These are phyloP conservation scores for Cymbidium sinense DNA, from an alignment of 106 monocot species.

Conservation along the genomic window DNA sequence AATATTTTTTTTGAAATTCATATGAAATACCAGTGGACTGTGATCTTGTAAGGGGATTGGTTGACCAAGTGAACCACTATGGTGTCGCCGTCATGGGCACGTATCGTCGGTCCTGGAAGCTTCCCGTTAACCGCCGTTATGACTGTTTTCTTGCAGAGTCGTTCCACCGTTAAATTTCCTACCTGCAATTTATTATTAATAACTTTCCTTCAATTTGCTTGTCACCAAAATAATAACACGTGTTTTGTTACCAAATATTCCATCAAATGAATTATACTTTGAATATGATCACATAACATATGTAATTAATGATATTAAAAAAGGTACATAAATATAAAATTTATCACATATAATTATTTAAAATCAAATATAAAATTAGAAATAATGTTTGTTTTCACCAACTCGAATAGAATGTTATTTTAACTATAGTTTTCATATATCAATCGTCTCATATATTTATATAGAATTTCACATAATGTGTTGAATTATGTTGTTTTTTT, in stretches of 20 bases:
- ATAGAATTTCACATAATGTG: too few relatives aligned
- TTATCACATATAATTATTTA: too few relatives aligned
- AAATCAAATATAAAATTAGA: too few relatives aligned
- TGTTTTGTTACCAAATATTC: not conserved
- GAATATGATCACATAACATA: too few relatives aligned
- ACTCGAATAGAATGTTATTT: too few relatives aligned
- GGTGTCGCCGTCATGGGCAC: conserved; percentile 44
- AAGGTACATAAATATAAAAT: too few relatives aligned
- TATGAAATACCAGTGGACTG: conserved; percentile 47
- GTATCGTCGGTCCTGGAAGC: conserved; percentile 50
- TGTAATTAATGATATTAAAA: too few relatives aligned
- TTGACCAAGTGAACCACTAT: conserved; percentile 52
- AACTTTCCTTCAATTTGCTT: too few relatives aligned
- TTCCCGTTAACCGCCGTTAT: conserved; percentile 40
- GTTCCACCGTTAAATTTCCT: conserved; percentile 14
- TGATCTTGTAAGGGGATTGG: conserved; percentile 45
- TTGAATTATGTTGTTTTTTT: too few relatives aligned
- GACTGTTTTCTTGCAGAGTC: conserved; percentile 15
- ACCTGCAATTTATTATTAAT: conserved; percentile 16
- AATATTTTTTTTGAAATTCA: not conserved
- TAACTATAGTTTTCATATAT: too few relatives aligned
- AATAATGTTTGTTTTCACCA: too few relatives aligned
- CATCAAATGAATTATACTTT: not conserved
- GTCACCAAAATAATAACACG: not conserved
- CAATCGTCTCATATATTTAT: too few relatives aligned